A percentile compares a stretch with the other conserved stretches of the same genome.
Evolutionary conservation across 163 green algal genomes (phyloP).

Genomic region (Smithsoniella earleae): DNA sequence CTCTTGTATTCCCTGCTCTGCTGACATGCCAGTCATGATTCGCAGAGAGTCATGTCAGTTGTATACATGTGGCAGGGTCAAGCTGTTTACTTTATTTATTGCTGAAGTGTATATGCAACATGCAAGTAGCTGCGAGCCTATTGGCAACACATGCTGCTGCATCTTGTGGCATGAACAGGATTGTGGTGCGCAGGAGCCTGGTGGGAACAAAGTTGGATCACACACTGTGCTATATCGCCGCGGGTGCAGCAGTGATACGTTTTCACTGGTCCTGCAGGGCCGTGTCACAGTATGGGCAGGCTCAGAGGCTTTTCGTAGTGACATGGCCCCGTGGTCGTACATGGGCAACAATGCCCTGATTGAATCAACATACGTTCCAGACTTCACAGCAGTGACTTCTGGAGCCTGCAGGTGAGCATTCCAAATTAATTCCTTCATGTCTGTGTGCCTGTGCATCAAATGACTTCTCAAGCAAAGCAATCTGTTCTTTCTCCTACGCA

Average conservation of each 20-base stretch:
- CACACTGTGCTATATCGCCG: slow-evolving; percentile 34
- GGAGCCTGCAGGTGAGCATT: slow-evolving; percentile 30
- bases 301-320: slow-evolving; percentile 39
- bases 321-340: slow-evolving; percentile 41
- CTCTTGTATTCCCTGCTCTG: too few species aligned
- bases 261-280: slow-evolving; percentile 44
- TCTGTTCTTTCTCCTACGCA: not conserved
- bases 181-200: too few species aligned
- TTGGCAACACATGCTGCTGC: too few species aligned
- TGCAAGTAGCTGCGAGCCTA: too few species aligned
- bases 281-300: slow-evolving; percentile 36
- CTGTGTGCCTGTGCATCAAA: not conserved
- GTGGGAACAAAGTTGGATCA: not conserved
- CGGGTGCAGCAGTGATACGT: slow-evolving; percentile 30
- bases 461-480: not conserved
- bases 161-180: too few species aligned
- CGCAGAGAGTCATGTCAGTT: too few species aligned
- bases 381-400: slow-evolving; percentile 10
- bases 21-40: too few species aligned
- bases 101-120: too few species aligned
- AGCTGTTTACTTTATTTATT: too few species aligned
- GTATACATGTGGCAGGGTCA: too few species aligned
- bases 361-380: slow-evolving; percentile 23
- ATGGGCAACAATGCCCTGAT: slow-evolving; percentile 35
- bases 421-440: slow-evolving; percentile 18